These are phyloP conservation scores for Acacia acuminata DNA, from an alignment of 306 rosid species.

Conservation along the genomic window DNA sequence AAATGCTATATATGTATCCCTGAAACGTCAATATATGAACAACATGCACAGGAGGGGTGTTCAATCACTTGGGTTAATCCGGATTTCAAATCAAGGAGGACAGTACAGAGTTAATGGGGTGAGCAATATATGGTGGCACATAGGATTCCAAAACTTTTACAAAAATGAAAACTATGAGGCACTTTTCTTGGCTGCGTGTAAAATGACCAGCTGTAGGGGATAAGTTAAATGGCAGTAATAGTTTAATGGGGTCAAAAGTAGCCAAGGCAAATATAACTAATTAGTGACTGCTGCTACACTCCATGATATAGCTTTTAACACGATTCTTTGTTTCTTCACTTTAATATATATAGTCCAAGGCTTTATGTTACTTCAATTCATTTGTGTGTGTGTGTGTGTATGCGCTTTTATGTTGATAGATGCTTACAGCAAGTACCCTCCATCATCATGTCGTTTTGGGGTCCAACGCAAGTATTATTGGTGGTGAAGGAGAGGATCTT, in stretches of 20 bases:
- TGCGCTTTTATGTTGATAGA: conserved; percentile 36
- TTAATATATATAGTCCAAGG: conserved; percentile 51
- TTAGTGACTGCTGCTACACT: conserved; percentile 95
- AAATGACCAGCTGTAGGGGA: conserved; percentile 53
- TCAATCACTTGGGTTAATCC: conserved; percentile 34
- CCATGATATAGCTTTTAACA: conserved; percentile 88
- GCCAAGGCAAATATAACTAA: conserved; percentile 33
- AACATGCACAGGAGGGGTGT: not conserved
- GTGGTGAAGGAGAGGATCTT: conserved; percentile 14
- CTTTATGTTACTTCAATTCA: conserved; percentile 96
- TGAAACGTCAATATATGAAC: not conserved
- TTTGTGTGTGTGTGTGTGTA: not conserved
- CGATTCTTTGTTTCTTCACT: conserved; percentile 73
- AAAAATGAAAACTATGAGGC: conserved; percentile 33
- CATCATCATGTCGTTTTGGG: conserved; percentile 56
- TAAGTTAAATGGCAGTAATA: conserved; percentile 36
- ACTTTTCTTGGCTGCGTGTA: conserved; percentile 54
- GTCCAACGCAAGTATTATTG: conserved; percentile 13
- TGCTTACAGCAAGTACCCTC: conserved; percentile 42
- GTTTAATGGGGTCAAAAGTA: conserved; percentile 72
- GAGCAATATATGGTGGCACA: conserved; percentile 42
- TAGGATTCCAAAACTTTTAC: conserved; percentile 80
- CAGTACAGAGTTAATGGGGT: conserved; percentile 2
- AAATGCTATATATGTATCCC: no score
- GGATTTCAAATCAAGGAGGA: conserved; percentile 20